Conservation (phyloP, 768 basidiomycete genomes). For the Hygrocybe coccinea region DNA sequence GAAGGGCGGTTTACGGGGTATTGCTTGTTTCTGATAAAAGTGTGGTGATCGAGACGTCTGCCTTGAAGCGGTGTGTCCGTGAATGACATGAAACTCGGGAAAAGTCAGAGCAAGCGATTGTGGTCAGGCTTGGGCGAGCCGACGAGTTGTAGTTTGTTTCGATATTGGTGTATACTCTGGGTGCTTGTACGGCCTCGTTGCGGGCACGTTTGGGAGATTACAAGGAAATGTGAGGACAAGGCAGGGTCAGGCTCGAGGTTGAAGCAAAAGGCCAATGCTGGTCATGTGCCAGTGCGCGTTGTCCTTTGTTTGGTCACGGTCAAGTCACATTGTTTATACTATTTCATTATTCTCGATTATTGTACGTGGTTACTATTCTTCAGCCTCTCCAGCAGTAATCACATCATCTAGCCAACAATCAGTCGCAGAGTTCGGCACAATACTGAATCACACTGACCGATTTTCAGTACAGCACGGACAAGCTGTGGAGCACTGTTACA, state of each 20-base stretch:
- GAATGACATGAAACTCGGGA: slow-evolving; percentile 64
- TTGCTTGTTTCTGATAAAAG: slow-evolving; percentile 65
- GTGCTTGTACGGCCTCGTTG: no score
- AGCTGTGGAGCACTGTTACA: slow-evolving; percentile 40
- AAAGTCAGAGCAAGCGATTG: neutral
- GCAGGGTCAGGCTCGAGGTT: neutral
- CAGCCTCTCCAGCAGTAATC: slow-evolving; percentile 65
- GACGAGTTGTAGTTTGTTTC: no score
- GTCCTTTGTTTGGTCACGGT: neutral
- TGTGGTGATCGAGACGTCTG: slow-evolving; percentile 77
- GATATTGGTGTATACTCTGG: no score
- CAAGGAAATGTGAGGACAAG: neutral
- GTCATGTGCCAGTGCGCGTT: neutral
- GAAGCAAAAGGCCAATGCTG: neutral
- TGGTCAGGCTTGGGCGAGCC: neutral
- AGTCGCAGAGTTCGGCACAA: slow-evolving; percentile 3
- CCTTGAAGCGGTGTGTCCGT: slow-evolving; percentile 78
- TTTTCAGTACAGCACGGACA: slow-evolving; percentile 83
- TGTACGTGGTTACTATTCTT: slow-evolving; percentile 41
- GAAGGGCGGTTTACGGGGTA: slow-evolving; percentile 35
- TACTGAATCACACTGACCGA: slow-evolving; percentile 47
- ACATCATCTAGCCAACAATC: slow-evolving; percentile 58
- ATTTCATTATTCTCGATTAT: neutral
- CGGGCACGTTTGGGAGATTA: no score
- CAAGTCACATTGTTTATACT: neutral